These are phyloP conservation scores for Eragrostis tef DNA, from an alignment of 202 grass and related monocot species.

Conservation along the genomic window DNA sequence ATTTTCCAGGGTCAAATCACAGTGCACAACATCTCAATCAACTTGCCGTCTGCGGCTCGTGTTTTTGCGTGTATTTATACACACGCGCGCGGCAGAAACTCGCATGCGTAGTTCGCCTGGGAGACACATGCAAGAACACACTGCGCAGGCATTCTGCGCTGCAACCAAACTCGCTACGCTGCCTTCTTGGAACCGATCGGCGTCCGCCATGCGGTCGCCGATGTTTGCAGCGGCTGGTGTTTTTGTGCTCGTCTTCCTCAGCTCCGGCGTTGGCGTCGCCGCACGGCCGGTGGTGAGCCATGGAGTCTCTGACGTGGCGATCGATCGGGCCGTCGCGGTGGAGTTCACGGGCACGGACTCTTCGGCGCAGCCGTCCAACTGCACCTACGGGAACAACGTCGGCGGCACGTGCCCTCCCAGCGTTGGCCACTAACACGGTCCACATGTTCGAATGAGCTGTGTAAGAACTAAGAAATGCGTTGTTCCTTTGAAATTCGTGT, in stretches of 20 bases:
- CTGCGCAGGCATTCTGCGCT: neutral
- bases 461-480: neutral
- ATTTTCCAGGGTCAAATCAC: neutral
- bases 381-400: conserved; percentile 55
- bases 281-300: conserved; percentile 33
- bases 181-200: neutral
- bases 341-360: conserved; percentile 31
- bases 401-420: conserved; percentile 48
- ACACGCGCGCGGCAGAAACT: neutral
- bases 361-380: conserved; percentile 50
- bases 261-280: conserved; percentile 19
- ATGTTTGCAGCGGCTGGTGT: conserved; percentile 6
- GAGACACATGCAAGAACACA: too few relatives aligned
- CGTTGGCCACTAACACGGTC: neutral
- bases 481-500: neutral
- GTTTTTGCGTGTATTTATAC: neutral
- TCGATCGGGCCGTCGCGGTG: neutral
- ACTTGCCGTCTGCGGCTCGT: neutral
- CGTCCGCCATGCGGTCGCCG: neutral
- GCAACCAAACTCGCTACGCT: neutral
- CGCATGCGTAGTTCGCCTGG: too few relatives aligned
- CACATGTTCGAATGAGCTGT: neutral
- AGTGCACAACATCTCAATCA: conserved; percentile 19
- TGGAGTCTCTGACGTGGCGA: neutral
- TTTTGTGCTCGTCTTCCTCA: conserved; percentile 24